A percentile compares a stretch with the other conserved stretches of the same genome.
These are phyloP conservation scores for Suhomyces sp. DNA, from an alignment of 805 yeast genomes.

Conservation along the genomic window DNA sequence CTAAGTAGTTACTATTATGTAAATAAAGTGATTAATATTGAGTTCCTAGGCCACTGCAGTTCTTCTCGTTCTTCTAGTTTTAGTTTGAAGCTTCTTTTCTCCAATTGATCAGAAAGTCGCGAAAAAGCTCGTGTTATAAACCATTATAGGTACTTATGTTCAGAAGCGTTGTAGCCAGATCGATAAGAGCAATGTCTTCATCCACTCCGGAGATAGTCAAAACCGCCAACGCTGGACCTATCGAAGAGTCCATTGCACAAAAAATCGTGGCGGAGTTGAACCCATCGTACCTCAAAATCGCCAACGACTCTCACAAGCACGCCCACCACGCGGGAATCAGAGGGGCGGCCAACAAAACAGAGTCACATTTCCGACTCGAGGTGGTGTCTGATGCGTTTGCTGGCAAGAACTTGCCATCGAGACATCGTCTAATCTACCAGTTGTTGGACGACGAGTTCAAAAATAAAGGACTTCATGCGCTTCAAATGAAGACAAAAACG, in stretches of 20 bases:
- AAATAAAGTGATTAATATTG: too few relatives aligned
- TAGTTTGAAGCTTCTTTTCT: too few relatives aligned
- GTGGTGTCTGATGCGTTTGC: slow-evolving; percentile 67
- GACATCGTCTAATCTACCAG: slow-evolving; percentile 75
- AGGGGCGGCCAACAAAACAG: slow-evolving; percentile 66
- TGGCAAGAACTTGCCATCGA: slow-evolving; percentile 62
- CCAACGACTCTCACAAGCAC: slow-evolving; percentile 85
- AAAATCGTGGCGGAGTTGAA: slow-evolving; percentile 42
- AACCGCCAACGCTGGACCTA: slow-evolving; percentile 40
- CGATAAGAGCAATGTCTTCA: slow-evolving; percentile 1
- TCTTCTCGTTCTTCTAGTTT: too few relatives aligned
- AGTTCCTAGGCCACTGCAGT: too few relatives aligned
- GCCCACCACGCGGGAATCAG: slow-evolving; percentile 81
- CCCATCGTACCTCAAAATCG: slow-evolving; percentile 51
- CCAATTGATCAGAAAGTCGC: background rate
- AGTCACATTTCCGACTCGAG: slow-evolving; percentile 78
- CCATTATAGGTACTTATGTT: background rate
- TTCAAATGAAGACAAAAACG: slow-evolving; percentile 82
- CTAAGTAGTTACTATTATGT: too few relatives aligned
- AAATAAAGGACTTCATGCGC: slow-evolving; percentile 76
- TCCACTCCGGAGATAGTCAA: slow-evolving; percentile 4
- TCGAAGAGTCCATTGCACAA: slow-evolving; percentile 46
- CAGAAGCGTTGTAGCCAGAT: background rate
- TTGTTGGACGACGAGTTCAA: slow-evolving; percentile 71
- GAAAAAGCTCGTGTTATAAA: too few relatives aligned